These are phyloP conservation scores for Candida ulmi DNA, from an alignment of 805 yeast species.

Conservation along the genomic window DNA sequence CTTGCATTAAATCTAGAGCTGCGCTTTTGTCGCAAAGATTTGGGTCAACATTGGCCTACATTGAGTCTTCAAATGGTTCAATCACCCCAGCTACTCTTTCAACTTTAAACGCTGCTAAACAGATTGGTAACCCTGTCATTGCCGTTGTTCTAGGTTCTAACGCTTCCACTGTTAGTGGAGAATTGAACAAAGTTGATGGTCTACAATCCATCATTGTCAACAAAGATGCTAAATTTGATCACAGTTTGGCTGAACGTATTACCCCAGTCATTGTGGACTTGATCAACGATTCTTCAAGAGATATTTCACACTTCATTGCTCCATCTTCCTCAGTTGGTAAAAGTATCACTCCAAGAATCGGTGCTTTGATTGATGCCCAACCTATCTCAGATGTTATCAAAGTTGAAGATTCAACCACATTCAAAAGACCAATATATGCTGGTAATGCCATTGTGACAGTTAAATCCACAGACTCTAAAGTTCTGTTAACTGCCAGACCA, in stretches of 20 bases:
- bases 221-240: slow-evolving; percentile 53
- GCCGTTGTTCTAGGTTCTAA: slow-evolving; percentile 69
- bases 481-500: slow-evolving; percentile 74
- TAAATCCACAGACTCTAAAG: slow-evolving; percentile 55
- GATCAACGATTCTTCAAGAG: slow-evolving; percentile 25
- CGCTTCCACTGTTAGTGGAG: slow-evolving; percentile 43
- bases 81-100: slow-evolving; percentile 67
- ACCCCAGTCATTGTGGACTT: slow-evolving; percentile 57
- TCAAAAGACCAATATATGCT: slow-evolving; percentile 91
- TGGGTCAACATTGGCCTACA: slow-evolving; percentile 69
- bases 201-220: slow-evolving; percentile 42
- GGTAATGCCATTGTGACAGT: slow-evolving; percentile 90
- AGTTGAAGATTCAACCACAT: slow-evolving; percentile 62
- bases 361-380: slow-evolving; percentile 79
- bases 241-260: slow-evolving; percentile 72
- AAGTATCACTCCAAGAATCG: slow-evolving; percentile 78
- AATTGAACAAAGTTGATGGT: slow-evolving; percentile 47
- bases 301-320: slow-evolving; percentile 65
- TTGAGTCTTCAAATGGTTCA: slow-evolving; percentile 53
- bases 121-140: slow-evolving; percentile 73
- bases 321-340: slow-evolving; percentile 88
- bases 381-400: slow-evolving; percentile 80
- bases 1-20: not conserved
- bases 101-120: slow-evolving; percentile 70
- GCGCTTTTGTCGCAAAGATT: slow-evolving; percentile 29